Percentiles rank a stretch among this genome's conserved stretches.
Conservation (phyloP, 148 eudicot species). For the Vaccinium myrtillus region DNA sequence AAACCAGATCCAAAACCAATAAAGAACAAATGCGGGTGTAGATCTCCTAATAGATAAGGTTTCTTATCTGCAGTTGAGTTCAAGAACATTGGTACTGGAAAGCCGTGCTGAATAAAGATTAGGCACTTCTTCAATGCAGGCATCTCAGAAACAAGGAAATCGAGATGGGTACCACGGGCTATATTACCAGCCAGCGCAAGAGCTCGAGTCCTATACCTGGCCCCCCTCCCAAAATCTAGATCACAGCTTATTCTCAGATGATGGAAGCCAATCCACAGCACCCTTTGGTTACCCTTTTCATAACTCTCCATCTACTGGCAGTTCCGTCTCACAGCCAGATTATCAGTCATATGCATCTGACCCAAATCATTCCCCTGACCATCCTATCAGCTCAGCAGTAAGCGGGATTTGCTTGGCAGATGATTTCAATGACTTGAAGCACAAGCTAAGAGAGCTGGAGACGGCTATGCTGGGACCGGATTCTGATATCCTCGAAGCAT, state of each 20-base stretch:
- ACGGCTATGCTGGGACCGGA: constrained; percentile 46
- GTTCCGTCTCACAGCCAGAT: constrained; percentile 20
- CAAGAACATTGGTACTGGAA: not conserved
- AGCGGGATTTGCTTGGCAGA: constrained; percentile 18
- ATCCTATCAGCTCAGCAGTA: constrained; percentile 23
- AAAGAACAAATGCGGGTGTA: not conserved
- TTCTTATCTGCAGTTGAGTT: constrained; percentile 4
- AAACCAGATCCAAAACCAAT: not conserved
- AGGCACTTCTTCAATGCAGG: constrained; percentile 14
- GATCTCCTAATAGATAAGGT: not conserved
- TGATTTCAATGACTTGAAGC: constrained; percentile 25
- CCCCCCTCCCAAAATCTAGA: constrained; percentile 8
- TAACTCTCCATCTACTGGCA: constrained; percentile 20
- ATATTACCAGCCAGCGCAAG: constrained; percentile 13
- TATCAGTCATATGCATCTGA: constrained; percentile 17
- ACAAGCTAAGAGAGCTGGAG: constrained; percentile 42
- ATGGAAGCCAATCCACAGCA: constrained; percentile 16
- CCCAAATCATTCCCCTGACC: constrained; percentile 19
- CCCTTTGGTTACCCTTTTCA: constrained; percentile 9
- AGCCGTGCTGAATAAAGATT: not conserved
- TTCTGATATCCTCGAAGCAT: constrained; percentile 19
- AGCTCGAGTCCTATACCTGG: constrained; percentile 4
- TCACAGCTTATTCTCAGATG: constrained; percentile 1
- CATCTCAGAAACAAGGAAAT: constrained; percentile 20
- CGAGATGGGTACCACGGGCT: constrained; percentile 11